Conservation (phyloP, 202 grass and related monocot genomes). For the Zoysia matrella region DNA sequence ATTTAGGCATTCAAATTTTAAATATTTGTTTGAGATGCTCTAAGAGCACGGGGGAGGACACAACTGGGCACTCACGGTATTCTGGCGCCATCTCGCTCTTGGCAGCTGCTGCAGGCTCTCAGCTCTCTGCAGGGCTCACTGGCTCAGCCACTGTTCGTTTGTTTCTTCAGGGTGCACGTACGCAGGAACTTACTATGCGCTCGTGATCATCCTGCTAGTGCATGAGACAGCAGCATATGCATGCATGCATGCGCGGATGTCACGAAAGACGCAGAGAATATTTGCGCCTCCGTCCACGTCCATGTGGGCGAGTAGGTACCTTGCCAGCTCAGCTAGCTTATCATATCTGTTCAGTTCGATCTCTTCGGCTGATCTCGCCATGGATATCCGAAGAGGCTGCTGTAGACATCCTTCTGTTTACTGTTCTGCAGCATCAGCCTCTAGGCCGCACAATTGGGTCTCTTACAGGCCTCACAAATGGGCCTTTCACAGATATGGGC, state of each 20-base stretch:
- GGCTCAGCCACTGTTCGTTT: no score
- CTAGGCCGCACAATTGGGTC: no score
- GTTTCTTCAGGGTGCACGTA: constrained; percentile 16
- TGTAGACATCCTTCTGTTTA: no score
- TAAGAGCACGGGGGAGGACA: neutral
- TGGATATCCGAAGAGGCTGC: no score
- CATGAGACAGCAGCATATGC: constrained; percentile 33
- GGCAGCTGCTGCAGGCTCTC: no score
- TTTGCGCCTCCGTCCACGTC: constrained; percentile 43
- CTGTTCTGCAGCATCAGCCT: no score
- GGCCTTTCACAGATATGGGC: neutral
- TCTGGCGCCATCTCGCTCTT: constrained; percentile 43
- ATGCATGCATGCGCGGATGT: constrained; percentile 12
- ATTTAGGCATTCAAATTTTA: no score
- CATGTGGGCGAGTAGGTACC: neutral
- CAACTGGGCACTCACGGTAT: constrained; percentile 48
- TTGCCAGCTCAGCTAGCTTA: constrained; percentile 24
- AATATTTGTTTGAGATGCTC: no score
- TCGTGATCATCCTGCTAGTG: constrained; percentile 35
- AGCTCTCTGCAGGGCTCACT: no score
- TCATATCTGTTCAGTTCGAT: neutral
- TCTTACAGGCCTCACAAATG: neutral
- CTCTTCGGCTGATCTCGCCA: neutral
- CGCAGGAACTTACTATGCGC: constrained; percentile 42
- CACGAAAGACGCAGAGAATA: constrained; percentile 30